Percentiles rank a stretch among this genome's conserved stretches.
Evolutionary conservation across 768 basidiomycete genomes (phyloP).

Genomic region (Boletus fagicola): DNA sequence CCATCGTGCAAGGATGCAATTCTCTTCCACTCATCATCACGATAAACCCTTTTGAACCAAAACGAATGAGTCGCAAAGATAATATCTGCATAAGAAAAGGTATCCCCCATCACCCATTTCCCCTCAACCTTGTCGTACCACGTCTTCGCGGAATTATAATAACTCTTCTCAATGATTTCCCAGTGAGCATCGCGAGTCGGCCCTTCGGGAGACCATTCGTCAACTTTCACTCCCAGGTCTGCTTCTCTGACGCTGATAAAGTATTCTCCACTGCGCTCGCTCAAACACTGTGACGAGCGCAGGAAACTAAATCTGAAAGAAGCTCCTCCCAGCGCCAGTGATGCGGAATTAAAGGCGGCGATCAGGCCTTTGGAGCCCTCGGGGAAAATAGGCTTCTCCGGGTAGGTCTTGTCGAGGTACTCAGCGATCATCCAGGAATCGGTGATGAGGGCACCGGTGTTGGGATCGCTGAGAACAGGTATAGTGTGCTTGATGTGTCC

Average conservation of each 20-base stretch:
- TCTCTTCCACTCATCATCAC: constrained; percentile 28
- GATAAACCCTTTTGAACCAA: constrained; percentile 21
- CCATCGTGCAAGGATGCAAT: constrained; percentile 26
- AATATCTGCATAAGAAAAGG: constrained; percentile 34
- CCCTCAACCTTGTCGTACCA: constrained; percentile 27
- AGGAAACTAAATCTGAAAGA: constrained; percentile 19
- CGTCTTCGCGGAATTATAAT: constrained; percentile 5
- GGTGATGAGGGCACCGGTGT: constrained; percentile 26
- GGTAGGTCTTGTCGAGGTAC: constrained; percentile 38
- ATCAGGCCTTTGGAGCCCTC: constrained; percentile 24
- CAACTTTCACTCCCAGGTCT: constrained; percentile 36
- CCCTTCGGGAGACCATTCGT: constrained; percentile 39
- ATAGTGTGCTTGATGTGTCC: constrained; percentile 29
- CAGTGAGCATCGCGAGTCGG: constrained; percentile 33
- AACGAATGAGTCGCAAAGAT: constrained; percentile 16
- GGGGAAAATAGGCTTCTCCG: constrained; percentile 31
- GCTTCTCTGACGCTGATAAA: constrained; percentile 38
- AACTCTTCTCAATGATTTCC: constrained; percentile 18
- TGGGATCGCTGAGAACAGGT: constrained; percentile 36
- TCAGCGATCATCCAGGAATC: constrained; percentile 34
- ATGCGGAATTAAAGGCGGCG: constrained; percentile 15
- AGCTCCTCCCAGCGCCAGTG: neutral
- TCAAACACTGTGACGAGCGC: constrained; percentile 30
- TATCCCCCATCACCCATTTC: constrained; percentile 32
- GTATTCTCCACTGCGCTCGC: constrained; percentile 35